phyloP scores from a whole-genome alignment of 1,139 yeast genomes.

The Wickerhamomyces sp. region DNA sequence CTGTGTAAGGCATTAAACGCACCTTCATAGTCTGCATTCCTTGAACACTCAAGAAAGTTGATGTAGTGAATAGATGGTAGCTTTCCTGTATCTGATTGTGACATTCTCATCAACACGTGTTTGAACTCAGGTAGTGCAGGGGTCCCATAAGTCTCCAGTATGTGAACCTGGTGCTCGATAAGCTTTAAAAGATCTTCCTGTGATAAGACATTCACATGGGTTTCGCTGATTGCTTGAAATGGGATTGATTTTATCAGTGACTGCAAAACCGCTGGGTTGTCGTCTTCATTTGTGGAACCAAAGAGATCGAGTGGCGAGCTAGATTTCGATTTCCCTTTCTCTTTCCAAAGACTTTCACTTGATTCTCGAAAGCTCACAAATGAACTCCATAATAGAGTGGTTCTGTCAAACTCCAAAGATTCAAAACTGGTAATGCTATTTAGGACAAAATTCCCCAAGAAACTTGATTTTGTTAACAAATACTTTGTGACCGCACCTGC shows the following conservation, averaged over 20 bases:
- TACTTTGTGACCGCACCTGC: slow-evolving; percentile 14
- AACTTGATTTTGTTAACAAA: slow-evolving; percentile 30
- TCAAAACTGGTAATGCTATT: slow-evolving; percentile 44
- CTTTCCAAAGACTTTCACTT: slow-evolving; percentile 18
- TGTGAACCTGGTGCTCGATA: slow-evolving; percentile 51
- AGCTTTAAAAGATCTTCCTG: slow-evolving; percentile 48
- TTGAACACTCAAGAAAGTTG: slow-evolving; percentile 57
- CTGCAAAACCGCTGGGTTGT: slow-evolving; percentile 14
- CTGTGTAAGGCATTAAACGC: slow-evolving; percentile 72
- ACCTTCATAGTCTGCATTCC: slow-evolving; percentile 62
- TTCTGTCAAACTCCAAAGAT: slow-evolving; percentile 55
- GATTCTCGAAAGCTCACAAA: slow-evolving; percentile 47
- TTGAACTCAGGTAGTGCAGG: slow-evolving; percentile 44
- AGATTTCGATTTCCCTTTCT: slow-evolving; percentile 2
- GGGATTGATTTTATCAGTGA: slow-evolving; percentile 2
- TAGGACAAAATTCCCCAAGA: slow-evolving; percentile 39
- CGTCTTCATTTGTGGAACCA: slow-evolving; percentile 14
- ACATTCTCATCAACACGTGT: slow-evolving; percentile 42
- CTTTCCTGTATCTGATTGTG: slow-evolving; percentile 46
- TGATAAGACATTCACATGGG: slow-evolving; percentile 35
- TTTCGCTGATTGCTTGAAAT: background rate
- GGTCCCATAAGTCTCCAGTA: slow-evolving; percentile 50
- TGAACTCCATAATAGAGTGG: slow-evolving; percentile 46
- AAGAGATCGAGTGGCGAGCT: slow-evolving; percentile 17
- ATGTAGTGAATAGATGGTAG: slow-evolving; percentile 65